Conservation (phyloP, 139 green algal species). For the Yamagishiella unicocca region DNA sequence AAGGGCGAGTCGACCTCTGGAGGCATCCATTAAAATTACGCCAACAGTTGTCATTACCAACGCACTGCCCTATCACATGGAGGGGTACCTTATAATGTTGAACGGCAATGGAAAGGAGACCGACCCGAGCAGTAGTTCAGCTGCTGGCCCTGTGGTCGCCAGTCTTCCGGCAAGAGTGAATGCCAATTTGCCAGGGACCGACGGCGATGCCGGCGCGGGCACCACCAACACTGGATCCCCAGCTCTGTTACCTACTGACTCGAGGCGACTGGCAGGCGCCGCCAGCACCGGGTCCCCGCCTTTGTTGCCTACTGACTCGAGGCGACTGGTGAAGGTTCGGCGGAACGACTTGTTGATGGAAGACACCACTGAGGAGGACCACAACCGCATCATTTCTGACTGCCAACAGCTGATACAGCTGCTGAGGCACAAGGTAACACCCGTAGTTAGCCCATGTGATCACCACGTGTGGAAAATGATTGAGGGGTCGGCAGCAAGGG, state of each 20-base stretch:
- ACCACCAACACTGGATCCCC: too few species aligned
- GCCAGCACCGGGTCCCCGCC: too few species aligned
- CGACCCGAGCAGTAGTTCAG: not conserved
- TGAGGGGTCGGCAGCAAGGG: too few species aligned
- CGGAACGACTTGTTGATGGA: too few species aligned
- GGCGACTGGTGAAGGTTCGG: not conserved
- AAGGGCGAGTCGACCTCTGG: conserved; percentile 68
- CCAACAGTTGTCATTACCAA: conserved; percentile 83
- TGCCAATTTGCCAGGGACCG: too few species aligned
- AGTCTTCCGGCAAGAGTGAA: too few species aligned
- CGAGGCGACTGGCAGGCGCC: conserved; percentile 2
- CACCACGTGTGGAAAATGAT: too few species aligned
- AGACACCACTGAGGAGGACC: not conserved
- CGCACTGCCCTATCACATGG: conserved; percentile 79
- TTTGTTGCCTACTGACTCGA: not conserved
- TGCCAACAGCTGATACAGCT: too few species aligned
- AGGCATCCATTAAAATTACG: conserved; percentile 77
- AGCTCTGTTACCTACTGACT: not conserved
- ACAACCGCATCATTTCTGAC: not conserved
- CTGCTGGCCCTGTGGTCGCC: too few species aligned
- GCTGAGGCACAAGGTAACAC: too few species aligned
- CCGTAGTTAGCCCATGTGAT: too few species aligned
- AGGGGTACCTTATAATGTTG: conserved; percentile 52
- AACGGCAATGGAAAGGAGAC: not conserved
- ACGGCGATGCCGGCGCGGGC: too few species aligned